Conservation (phyloP, 1,284 basidiomycete genomes). For the Leccinum angustisporum region DNA sequence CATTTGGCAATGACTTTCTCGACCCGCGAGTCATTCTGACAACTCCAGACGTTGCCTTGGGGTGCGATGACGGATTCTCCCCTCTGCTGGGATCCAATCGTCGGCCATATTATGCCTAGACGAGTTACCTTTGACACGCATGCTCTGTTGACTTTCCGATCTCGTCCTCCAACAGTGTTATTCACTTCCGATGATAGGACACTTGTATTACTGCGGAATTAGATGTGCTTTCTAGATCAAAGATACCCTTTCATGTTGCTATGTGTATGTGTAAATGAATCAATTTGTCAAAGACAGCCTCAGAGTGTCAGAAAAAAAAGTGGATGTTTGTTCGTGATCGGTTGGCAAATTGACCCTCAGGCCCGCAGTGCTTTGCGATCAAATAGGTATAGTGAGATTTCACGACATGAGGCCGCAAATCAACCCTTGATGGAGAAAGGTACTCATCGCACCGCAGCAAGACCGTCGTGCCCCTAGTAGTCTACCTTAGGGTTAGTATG, state of each 20-base stretch:
- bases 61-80: conserved; percentile 26
- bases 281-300: neutral
- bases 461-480: neutral
- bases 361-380: neutral
- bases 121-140: neutral
- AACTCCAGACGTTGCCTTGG: conserved; percentile 21
- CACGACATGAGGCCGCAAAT: neutral
- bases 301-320: neutral
- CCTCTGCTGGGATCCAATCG: conserved; percentile 23
- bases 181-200: conserved; percentile 15
- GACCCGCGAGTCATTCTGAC: conserved; percentile 31
- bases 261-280: neutral
- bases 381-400: neutral
- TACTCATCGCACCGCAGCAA: neutral
- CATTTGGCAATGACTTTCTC: conserved; percentile 25
- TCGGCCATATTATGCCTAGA: conserved; percentile 20
- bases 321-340: conserved; percentile 20
- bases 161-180: neutral
- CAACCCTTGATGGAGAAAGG: conserved; percentile 4
- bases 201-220: conserved; percentile 20
- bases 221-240: conserved; percentile 23
- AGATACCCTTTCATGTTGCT: conserved; percentile 26
- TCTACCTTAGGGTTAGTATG: neutral
- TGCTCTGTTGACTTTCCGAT: neutral
- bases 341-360: neutral